Base-by-base conservation (phyloP, 345 rosid species). In the Ceriops tagal region DNA sequence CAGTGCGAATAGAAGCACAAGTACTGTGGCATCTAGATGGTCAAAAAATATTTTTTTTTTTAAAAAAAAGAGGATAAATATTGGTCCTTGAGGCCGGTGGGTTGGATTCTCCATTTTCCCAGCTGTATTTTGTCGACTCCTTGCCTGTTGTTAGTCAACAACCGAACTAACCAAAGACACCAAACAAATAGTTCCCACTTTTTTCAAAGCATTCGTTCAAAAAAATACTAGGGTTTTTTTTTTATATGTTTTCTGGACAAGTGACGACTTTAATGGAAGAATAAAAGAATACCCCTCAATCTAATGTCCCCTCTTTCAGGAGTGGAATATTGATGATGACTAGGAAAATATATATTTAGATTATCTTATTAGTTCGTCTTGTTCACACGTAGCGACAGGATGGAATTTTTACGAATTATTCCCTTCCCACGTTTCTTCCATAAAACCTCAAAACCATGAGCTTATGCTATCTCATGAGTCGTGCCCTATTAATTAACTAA, bases 111-210 rank as follows among this genome's bases (percentile, higher is more conserved):
- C 71, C 72, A n/a, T 30, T 24, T 70, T 79, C 72, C 67, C 67
- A 26, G 82, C 79, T 79, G 79, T 70, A 47, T 64, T 78, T 80
- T 73, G 86, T 80, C 84, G 46, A 77, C 65, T 69, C 26, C 72
- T 10, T 8, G 18, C 70, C 84, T 76, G 83, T 55, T 79, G 72
- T 78, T 75, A 65, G 73, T 49, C 59, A 16, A 15, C 75, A 61
- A 77, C 77, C 77, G 80, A 77, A 71, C 77, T 60, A 75, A 81
- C 81, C 8, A 53, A 59, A 26, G 49, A 62, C 62, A 19, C 22
- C 8, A 58, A 30, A 35, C 19, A 5, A 35, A 70, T 34, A 5
- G 0, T 11, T 31, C 4, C 56, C 6, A 46, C 24, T 22, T 63
- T 35, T 24, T 43, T 28, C 11, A 63, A 58, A 31, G 59, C 21